Evolutionary conservation across 768 basidiomycete genomes (phyloP), one percentile per base, ranked within the genome.

Genomic region (Amanita polypyramis): DNA sequence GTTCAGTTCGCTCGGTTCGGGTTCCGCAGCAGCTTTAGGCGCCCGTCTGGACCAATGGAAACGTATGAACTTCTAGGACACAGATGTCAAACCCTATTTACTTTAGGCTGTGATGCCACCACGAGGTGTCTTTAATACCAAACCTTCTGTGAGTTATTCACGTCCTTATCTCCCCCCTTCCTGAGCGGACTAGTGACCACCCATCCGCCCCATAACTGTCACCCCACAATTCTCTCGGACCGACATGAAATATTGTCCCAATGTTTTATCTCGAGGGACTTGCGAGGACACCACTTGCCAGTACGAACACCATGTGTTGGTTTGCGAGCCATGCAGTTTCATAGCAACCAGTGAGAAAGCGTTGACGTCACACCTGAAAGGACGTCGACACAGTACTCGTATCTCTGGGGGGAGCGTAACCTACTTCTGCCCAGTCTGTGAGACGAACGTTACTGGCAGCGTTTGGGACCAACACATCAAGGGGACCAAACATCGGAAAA

Each of bases 241-340:
- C 25, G 25, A 14, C 5, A 39, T 39, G 37, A 20, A 25, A 37
- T 64, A 67, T 36, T 75, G 73, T 49, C 66, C 67, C 2, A 57
- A 60, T 15, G 51, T 73, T 14, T 59, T 71, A 11, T 47, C 60
- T 1, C 44, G 51, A 1, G 71, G 71, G 12, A 58, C 61, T 7
- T 75, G 74, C 57, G 52, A 56, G 0, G 53, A 60, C 25, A 2
- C 51, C 0, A 29, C 42, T 3, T 76, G 74, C 50, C 9, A 25
- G 0, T 56, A 52, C 34, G 54, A 55, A 15, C 74, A 76, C 51
- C 63, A 65, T 37, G 52, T 75, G 14, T 47, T 58, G 2, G 54
- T 56, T 15, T 76, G 74, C 52, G 63, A 67, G 11, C 54, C 60
- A 1, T 76, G 75, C 52, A 57, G 58, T 5, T 50, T 65, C 35